Evolutionary conservation across 2,329 filamentous ascomycete species (phyloP).

Genomic region (Biscogniauxia sp.): DNA sequence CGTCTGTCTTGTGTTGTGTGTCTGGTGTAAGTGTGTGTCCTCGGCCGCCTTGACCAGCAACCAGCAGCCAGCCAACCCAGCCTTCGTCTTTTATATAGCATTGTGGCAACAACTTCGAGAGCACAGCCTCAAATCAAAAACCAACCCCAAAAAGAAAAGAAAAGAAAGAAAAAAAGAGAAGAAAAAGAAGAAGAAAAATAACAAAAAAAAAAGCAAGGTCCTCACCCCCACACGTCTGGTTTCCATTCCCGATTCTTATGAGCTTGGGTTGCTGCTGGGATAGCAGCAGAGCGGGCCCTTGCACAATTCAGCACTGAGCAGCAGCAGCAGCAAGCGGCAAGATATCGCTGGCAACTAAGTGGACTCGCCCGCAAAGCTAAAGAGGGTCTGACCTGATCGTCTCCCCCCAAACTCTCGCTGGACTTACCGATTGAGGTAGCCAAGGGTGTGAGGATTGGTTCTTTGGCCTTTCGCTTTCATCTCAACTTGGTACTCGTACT

Average conservation of each 20-base stretch:
- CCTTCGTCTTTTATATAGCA: no score
- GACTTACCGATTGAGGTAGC: neutral
- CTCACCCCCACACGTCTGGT: neutral
- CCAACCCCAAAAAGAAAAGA: no score
- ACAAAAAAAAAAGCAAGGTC: no score
- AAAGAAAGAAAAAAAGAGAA: no score
- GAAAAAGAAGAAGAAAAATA: no score
- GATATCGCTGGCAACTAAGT: neutral
- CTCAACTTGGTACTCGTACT: neutral
- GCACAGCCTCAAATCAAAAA: no score
- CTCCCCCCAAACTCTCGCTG: neutral
- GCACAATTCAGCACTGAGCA: neutral
- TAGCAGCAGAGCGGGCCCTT: neutral
- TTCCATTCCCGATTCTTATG: slow-evolving; percentile 4
- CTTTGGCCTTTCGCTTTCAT: neutral
- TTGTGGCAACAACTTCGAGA: no score
- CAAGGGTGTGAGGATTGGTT: neutral
- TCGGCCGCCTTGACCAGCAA: no score
- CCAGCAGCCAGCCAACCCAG: no score
- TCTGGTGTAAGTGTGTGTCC: no score
- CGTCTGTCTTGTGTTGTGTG: no score
- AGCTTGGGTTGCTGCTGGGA: slow-evolving; percentile 1
- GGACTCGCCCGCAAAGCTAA: neutral
- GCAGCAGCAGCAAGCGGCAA: neutral
- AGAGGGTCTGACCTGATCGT: neutral